Evolutionary conservation across 2,329 filamentous ascomycete genomes (phyloP).

Genomic region (Monosporascus sp.): DNA sequence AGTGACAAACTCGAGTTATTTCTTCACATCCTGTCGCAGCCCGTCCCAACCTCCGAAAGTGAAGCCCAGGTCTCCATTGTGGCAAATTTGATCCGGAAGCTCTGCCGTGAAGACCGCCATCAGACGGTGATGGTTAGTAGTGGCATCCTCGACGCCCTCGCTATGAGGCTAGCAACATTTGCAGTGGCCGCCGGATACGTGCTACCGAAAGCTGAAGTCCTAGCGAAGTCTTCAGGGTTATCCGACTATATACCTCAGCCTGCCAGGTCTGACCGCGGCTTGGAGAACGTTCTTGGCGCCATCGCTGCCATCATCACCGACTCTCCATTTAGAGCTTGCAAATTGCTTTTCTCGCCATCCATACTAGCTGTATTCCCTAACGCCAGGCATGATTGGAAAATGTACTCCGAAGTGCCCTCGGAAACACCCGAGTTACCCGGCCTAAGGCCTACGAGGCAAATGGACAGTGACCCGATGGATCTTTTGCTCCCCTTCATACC

Average conservation of each 20-base stretch:
- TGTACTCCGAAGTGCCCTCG: slow-evolving; percentile 45
- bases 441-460: slow-evolving; percentile 39
- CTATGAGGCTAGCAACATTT: slow-evolving; percentile 66
- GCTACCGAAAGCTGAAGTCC: slow-evolving; percentile 56
- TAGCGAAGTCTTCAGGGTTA: slow-evolving; percentile 49
- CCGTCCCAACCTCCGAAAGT: slow-evolving; percentile 42
- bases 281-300: slow-evolving; percentile 71
- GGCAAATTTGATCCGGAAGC: slow-evolving; percentile 47
- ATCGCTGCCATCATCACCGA: slow-evolving; percentile 71
- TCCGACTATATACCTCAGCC: slow-evolving; percentile 55
- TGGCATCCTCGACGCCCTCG: slow-evolving; percentile 74
- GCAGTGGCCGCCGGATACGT: slow-evolving; percentile 64
- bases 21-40: slow-evolving; percentile 58
- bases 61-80: slow-evolving; percentile 60
- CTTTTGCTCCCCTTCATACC: slow-evolving; percentile 55
- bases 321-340: slow-evolving; percentile 72
- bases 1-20: slow-evolving; percentile 57
- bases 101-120: slow-evolving; percentile 66
- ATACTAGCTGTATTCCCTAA: slow-evolving; percentile 65
- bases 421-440: slow-evolving; percentile 49
- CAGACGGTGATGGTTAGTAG: slow-evolving; percentile 66
- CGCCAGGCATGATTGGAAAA: slow-evolving; percentile 45
- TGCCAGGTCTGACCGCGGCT: slow-evolving; percentile 51
- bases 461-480: slow-evolving; percentile 54
- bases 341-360: slow-evolving; percentile 63